Percentiles rank a stretch among this genome's conserved stretches.
phyloP scores from a whole-genome alignment of 805 yeast genomes.

The Yarrowia alimentaria region DNA sequence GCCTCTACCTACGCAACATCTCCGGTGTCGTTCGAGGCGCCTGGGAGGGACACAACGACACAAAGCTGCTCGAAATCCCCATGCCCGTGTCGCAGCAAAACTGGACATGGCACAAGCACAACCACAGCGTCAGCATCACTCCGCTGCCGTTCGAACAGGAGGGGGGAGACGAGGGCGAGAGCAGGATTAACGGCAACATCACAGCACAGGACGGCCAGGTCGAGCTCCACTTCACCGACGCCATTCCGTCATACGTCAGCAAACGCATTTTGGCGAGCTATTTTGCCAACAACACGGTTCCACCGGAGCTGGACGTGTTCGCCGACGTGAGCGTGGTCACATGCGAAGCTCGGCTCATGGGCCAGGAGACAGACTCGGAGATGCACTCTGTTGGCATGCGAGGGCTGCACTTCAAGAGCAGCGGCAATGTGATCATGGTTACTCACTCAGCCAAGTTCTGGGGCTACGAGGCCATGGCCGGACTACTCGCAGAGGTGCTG shows the following conservation, averaged over 20 bases:
- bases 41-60: conserved; percentile 8
- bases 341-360: conserved; percentile 28
- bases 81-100: conserved; percentile 22
- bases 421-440: conserved; percentile 39
- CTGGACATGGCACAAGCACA: conserved; percentile 15
- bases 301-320: conserved; percentile 21
- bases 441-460: conserved; percentile 39
- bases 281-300: conserved; percentile 13
- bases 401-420: conserved; percentile 40
- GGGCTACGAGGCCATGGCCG: conserved; percentile 39
- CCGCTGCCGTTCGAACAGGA: conserved; percentile 20
- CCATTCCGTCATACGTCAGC: conserved; percentile 27
- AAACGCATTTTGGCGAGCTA: not conserved
- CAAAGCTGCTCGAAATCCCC: conserved; percentile 2
- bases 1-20: conserved; percentile 17
- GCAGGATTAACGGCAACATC: conserved; percentile 11
- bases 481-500: conserved; percentile 44
- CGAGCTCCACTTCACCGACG: conserved; percentile 32
- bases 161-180: conserved; percentile 14
- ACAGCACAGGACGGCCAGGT: conserved; percentile 3
- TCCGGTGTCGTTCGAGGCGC: conserved; percentile 19
- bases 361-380: conserved; percentile 31
- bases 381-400: conserved; percentile 34
- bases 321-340: conserved; percentile 29
- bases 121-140: conserved; percentile 8